Conservation (phyloP, 2,329 filamentous ascomycete species). For the Trichoderma asperellum region DNA sequence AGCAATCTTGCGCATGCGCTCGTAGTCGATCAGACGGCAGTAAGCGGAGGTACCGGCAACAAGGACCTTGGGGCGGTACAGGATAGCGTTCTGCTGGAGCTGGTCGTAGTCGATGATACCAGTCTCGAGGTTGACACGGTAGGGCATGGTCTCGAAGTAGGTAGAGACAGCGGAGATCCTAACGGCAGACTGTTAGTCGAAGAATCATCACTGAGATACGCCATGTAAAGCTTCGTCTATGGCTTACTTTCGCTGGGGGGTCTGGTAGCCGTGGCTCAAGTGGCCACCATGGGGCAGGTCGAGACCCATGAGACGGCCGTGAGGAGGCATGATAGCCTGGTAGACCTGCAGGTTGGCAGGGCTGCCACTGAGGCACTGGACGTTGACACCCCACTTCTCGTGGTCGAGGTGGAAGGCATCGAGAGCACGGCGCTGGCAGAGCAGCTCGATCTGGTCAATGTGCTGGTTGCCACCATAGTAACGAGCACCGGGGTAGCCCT, state of each 20-base stretch:
- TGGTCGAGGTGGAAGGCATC: conserved; percentile 85
- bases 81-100: conserved; percentile 83
- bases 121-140: conserved; percentile 85
- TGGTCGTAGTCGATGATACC: conserved; percentile 97
- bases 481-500: conserved; percentile 95
- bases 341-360: conserved; percentile 98
- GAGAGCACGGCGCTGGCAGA: conserved; percentile 93
- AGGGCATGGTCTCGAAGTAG: conserved; percentile 99
- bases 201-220: not conserved
- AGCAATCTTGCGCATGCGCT: conserved; percentile 92
- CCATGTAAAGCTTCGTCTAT: not conserved
- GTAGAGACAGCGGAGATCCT: conserved; percentile 96
- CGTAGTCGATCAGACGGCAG: conserved; percentile 97
- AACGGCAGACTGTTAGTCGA: conserved; percentile 11
- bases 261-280: conserved; percentile 97
- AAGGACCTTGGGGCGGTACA: conserved; percentile 95
- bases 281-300: conserved; percentile 94
- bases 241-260: conserved; percentile 81
- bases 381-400: conserved; percentile 97
- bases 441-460: conserved; percentile 93
- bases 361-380: conserved; percentile 89
- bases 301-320: conserved; percentile 95
- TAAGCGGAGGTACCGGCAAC: conserved; percentile 97
- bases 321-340: conserved; percentile 93
- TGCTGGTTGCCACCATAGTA: conserved; percentile 99